Conservation (phyloP, 2,329 filamentous ascomycete species). For the Xylariaceae sp. region DNA sequence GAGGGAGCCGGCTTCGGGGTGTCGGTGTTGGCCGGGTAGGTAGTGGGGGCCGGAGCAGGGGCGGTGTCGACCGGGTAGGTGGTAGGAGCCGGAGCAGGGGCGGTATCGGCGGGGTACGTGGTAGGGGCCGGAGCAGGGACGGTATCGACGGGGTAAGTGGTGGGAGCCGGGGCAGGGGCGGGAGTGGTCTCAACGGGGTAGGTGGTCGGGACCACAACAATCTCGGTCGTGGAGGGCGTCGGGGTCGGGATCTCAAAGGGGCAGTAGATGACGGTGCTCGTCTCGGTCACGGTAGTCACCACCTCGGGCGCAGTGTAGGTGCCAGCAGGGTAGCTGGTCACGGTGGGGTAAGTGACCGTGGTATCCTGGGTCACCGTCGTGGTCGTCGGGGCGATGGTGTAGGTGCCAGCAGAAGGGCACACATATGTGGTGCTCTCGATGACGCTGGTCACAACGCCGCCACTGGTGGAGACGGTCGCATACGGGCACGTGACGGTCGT, state of each 20-base stretch:
- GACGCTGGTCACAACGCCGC: conserved; percentile 58
- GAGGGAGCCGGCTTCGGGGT: conserved; percentile 2
- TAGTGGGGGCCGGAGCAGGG: conserved; percentile 11
- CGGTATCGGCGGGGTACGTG: conserved; percentile 2
- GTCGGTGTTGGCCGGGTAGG: conserved; percentile 1
- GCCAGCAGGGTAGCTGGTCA: conserved; percentile 60
- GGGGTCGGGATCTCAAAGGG: conserved; percentile 45
- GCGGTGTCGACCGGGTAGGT: conserved; percentile 21
- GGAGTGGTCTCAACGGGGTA: too few relatives aligned
- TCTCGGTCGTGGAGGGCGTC: conserved; percentile 18
- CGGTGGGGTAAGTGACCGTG: conserved; percentile 55
- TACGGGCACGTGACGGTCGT: conserved; percentile 68
- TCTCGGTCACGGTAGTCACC: conserved; percentile 64
- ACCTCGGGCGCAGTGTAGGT: conserved; percentile 67
- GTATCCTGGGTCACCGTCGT: conserved; percentile 51
- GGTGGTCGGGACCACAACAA: not conserved
- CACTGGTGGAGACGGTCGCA: conserved; percentile 56
- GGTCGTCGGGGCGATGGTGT: conserved; percentile 66
- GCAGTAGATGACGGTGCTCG: conserved; percentile 64
- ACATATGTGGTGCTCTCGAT: conserved; percentile 66
- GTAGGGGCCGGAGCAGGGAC: conserved; percentile 13
- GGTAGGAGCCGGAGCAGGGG: conserved; percentile 10
- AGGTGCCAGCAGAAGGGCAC: conserved; percentile 68
- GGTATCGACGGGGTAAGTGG: conserved; percentile 14
- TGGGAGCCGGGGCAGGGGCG: too few relatives aligned